Evolutionary conservation across 2,329 filamentous ascomycete genomes (phyloP), one percentile per base, ranked within the genome.

Genomic region (Arthrobotrys musiformis): DNA sequence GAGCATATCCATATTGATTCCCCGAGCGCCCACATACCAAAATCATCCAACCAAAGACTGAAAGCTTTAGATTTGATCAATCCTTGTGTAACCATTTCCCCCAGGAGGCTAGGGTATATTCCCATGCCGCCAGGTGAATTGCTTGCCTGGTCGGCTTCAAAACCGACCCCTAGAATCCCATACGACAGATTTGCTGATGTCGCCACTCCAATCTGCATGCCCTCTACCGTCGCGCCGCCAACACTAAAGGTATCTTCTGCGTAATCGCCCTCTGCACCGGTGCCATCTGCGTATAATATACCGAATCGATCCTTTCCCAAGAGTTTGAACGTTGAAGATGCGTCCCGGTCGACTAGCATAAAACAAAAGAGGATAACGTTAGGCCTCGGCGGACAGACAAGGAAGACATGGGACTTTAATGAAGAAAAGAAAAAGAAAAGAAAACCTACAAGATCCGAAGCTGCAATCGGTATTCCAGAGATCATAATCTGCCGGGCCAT

Each of bases 221-320:
- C 82, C 60, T 85, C 81, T 79, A 90, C 82, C 0, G 82, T 84
- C n/a, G 84, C 83, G 26, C 85, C 86, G 52, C 84, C 86, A 58
- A 90, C 86, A 37, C 81, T 82, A 61, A 90, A 85, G 26, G 85
- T 85, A 80, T 90, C 89, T 42, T 85, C 83, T 78, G 90, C 86
- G 81, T 89, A 90, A 81, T 88, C 86, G 46, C 89, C 89, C 1
- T 81, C 79, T 2, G 88, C 87, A 7, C 85, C 86, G 2, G 87
- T 86, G 40, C 85, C 84, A 80, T 90, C 88, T 78, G 90, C 86
- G 79, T 92, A 90, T 19, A 84, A 85, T 79, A 92, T 91, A 1
- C 83, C 83, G 80, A 90, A 90, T n/a, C 83, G 85, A 67, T 82
- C 80, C 7, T 76, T 52, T 11, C 83, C 82, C 42, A 88, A 82